Evolutionary conservation across 192 early-diverging fungal species (phyloP).

Genomic region (Thamnidium elegans): DNA sequence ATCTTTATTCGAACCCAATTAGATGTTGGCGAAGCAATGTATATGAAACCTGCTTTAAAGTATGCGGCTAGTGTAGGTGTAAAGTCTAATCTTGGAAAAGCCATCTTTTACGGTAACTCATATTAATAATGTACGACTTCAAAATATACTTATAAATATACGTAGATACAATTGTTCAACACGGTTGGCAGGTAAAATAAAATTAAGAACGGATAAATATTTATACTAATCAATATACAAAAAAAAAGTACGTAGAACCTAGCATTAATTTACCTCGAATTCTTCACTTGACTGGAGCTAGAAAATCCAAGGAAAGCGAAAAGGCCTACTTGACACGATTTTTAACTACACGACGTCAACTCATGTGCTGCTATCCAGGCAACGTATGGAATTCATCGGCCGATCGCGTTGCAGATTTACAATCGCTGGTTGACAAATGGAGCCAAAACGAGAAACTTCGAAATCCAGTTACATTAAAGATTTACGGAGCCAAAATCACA

Average conservation of each 20-base stretch:
- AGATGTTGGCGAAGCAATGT: constrained; percentile 32
- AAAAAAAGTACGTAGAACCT: constrained; percentile 31
- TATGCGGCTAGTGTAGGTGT: constrained; percentile 29
- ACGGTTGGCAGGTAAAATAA: constrained; percentile 36
- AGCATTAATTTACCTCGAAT: constrained; percentile 33
- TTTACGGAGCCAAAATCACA: constrained; percentile 27
- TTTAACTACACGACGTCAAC: constrained; percentile 28
- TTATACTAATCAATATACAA: constrained; percentile 10
- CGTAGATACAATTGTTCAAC: constrained; percentile 41
- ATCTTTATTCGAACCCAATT: constrained; percentile 33
- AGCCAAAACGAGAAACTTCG: constrained; percentile 25
- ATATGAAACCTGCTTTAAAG: constrained; percentile 28
- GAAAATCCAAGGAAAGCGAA: constrained; percentile 26
- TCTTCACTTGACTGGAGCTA: constrained; percentile 29
- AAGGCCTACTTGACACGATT: constrained; percentile 31
- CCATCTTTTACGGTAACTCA: constrained; percentile 37
- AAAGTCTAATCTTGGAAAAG: constrained; percentile 35
- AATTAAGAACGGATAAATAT: neutral
- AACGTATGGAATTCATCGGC: constrained; percentile 32
- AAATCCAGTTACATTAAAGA: constrained; percentile 14
- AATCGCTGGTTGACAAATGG: constrained; percentile 27
- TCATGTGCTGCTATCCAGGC: constrained; percentile 36
- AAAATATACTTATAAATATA: neutral
- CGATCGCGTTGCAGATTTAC: constrained; percentile 33
- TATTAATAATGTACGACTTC: neutral